Base-by-base conservation (phyloP, 352 stramenopile species). In the Pythium rishiriense region DNA sequence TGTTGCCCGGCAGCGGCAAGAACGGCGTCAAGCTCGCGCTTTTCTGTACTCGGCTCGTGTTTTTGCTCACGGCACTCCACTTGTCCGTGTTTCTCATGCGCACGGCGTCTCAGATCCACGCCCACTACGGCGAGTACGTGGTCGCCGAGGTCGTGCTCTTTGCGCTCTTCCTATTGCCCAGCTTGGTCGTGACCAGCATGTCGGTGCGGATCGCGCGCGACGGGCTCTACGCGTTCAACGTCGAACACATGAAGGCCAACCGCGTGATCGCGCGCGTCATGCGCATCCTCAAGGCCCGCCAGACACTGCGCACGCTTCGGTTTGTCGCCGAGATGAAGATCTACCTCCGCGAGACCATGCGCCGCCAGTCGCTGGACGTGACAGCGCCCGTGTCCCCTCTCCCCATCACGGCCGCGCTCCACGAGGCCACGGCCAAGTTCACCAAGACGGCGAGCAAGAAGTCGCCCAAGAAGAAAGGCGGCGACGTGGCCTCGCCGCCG, bases 271-370 rank as follows among this genome's bases (percentile, higher is more conserved):
- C 73, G 11, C 83, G 87, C 66, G 81, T 91, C 33, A 81, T 83
- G 53, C 80, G 83, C 10, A 69, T 87, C 15, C 46, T 89, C 7
- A 84, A 83, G 42, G 83, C 83, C 14, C 73, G 81, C n/a, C 80
- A 87, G 48, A 91, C 83, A 25, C 67, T 91, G 39, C 77, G 83
- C 22, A 91, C 83, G 9, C 69, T 91, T 21, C 83, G 80, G 1
- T 91, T 90, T 28, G 69, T 91, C 5, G 83, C 83, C 11, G 83
- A 91, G 60, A 88, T 90, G 78, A 91, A 91, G 66, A 80, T 91
- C 26, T 87, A 91, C 47, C 63, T 91, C 25, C 70, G 62, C 5
- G 83, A 90, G 62, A 86, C 71, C 37, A 73, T 78, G 25, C 75
- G 65, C 15, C 73, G 64, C 28, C 51, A 69, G 17, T 37, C 31